These are phyloP conservation scores for Pichia nanzhaoensis DNA, from an alignment of 805 yeast species.

Conservation along the genomic window DNA sequence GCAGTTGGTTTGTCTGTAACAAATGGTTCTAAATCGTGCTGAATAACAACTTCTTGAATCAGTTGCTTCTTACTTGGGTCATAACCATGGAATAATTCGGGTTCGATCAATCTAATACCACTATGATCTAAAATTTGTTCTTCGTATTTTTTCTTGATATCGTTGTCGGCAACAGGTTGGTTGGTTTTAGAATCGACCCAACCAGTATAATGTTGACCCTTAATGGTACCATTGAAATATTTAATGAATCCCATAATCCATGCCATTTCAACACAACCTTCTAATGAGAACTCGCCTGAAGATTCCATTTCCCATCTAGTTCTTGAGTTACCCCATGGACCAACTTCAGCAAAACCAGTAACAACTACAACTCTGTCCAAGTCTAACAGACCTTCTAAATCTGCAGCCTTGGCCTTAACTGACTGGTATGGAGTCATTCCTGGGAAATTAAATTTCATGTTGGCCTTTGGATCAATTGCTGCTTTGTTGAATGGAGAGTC, in stretches of 20 bases:
- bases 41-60: constrained; percentile 92
- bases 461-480: constrained; percentile 85
- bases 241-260: constrained; percentile 99
- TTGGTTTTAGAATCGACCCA: constrained; percentile 96
- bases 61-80: constrained; percentile 90
- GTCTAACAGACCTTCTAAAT: constrained; percentile 85
- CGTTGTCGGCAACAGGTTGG: constrained; percentile 91
- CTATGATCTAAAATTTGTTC: constrained; percentile 81
- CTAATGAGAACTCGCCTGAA: constrained; percentile 86
- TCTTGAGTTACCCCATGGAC: constrained; percentile 99
- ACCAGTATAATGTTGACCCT: constrained; percentile 88
- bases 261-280: constrained; percentile 98
- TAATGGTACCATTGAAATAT: constrained; percentile 85
- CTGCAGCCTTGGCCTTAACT: constrained; percentile 59
- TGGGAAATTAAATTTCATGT: constrained; percentile 93
- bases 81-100: constrained; percentile 89
- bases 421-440: constrained; percentile 69
- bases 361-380: constrained; percentile 89
- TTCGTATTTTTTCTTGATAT: constrained; percentile 89
- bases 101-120: constrained; percentile 95
- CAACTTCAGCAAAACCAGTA: constrained; percentile 97
- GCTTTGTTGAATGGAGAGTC: constrained; percentile 79
- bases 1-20: constrained; percentile 95
- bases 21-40: constrained; percentile 94
- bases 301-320: constrained; percentile 99